Conservation (phyloP, 2,329 filamentous ascomycete genomes). For the Penicillium sp. region DNA sequence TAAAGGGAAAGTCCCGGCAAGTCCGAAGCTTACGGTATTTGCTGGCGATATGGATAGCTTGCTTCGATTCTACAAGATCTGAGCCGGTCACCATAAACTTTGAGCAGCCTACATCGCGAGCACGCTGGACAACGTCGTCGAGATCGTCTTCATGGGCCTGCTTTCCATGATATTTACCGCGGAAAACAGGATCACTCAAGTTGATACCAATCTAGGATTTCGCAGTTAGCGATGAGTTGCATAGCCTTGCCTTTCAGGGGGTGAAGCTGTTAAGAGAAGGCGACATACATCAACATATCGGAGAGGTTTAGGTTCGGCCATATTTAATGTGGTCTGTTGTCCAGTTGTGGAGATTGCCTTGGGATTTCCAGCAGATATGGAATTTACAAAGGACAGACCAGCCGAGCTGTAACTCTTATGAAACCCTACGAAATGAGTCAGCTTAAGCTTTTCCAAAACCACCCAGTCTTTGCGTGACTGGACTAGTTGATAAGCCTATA, state of each 20-base stretch:
- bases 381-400: not conserved
- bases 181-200: constrained; percentile 86
- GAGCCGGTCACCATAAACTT: constrained; percentile 95
- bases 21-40: constrained; percentile 63
- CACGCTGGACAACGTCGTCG: constrained; percentile 71
- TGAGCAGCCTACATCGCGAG: constrained; percentile 71
- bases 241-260: not conserved
- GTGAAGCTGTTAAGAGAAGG: not conserved
- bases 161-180: constrained; percentile 78
- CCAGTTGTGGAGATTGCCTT: constrained; percentile 13
- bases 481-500: not conserved
- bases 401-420: not conserved
- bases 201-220: constrained; percentile 77
- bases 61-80: constrained; percentile 71
- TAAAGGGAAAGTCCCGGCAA: not conserved
- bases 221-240: constrained; percentile 12
- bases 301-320: constrained; percentile 38
- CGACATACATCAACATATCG: constrained; percentile 49
- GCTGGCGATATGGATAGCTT: constrained; percentile 70
- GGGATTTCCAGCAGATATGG: constrained; percentile 1
- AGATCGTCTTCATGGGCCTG: constrained; percentile 52
- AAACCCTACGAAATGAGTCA: constrained; percentile 2
- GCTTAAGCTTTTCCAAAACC: not conserved
- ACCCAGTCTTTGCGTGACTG: not conserved
- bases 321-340: constrained; percentile 20